These are phyloP conservation scores for Colletotrichum sp. DNA, from an alignment of 2,329 filamentous ascomycete species.

Conservation along the genomic window DNA sequence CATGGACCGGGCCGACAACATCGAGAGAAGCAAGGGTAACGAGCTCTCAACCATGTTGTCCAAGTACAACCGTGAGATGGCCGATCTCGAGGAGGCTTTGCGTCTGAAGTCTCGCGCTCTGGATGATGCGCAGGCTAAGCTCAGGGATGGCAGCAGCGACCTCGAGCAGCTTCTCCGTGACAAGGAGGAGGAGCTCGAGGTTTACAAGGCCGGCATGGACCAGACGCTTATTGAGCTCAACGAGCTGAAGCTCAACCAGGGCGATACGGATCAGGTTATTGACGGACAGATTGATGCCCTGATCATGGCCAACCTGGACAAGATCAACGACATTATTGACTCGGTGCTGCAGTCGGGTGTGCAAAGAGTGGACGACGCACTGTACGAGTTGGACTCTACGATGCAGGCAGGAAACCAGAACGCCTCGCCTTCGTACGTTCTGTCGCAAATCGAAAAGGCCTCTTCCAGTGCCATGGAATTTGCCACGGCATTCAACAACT, in stretches of 20 bases:
- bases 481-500: slow-evolving; percentile 97
- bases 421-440: slow-evolving; percentile 89
- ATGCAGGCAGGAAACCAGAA: slow-evolving; percentile 99
- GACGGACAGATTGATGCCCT: slow-evolving; percentile 92
- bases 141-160: slow-evolving; percentile 82
- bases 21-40: slow-evolving; percentile 91
- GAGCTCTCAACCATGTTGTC: slow-evolving; percentile 93
- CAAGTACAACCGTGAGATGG: slow-evolving; percentile 97
- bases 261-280: slow-evolving; percentile 78
- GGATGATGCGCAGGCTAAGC: slow-evolving; percentile 80
- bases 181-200: slow-evolving; percentile 97
- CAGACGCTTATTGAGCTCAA: slow-evolving; percentile 92
- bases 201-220: slow-evolving; percentile 98
- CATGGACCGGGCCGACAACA: slow-evolving; percentile 87
- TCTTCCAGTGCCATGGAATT: slow-evolving; percentile 95
- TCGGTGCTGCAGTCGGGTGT: slow-evolving; percentile 94
- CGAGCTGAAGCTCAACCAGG: slow-evolving; percentile 78
- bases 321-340: slow-evolving; percentile 97
- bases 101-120: slow-evolving; percentile 86
- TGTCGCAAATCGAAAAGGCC: slow-evolving; percentile 97
- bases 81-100: slow-evolving; percentile 92
- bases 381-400: slow-evolving; percentile 95
- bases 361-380: slow-evolving; percentile 90
- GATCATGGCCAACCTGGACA: slow-evolving; percentile 83
- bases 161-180: slow-evolving; percentile 85